Conservation (phyloP, 768 basidiomycete species). For the Lentinula boryana region DNA sequence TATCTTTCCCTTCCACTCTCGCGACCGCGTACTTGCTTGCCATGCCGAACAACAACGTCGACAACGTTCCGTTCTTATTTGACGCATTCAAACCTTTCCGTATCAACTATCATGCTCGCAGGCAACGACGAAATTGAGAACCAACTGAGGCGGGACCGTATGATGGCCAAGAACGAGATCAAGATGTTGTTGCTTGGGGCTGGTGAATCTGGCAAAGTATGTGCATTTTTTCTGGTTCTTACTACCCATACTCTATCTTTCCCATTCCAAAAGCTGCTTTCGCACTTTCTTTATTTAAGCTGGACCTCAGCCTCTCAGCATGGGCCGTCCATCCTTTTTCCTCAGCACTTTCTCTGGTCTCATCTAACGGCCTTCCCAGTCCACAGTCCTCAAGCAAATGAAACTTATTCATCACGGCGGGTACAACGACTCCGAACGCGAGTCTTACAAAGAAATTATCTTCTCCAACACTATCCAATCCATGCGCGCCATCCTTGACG, state of each 20-base stretch:
- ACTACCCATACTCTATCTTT: no score
- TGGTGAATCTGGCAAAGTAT: conserved; percentile 93
- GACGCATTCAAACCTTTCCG: neutral
- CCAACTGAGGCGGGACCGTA: conserved; percentile 83
- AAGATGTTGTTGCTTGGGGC: conserved; percentile 96
- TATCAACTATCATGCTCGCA: conserved; percentile 19
- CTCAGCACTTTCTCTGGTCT: neutral
- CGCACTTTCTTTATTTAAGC: no score
- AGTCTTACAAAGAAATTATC: conserved; percentile 94
- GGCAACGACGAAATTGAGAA: conserved; percentile 93
- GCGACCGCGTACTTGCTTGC: neutral
- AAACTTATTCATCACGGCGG: conserved; percentile 92
- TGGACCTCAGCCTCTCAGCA: neutral
- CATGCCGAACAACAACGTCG: no score
- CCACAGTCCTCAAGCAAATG: conserved; percentile 95
- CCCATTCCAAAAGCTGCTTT: no score
- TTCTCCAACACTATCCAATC: conserved; percentile 91
- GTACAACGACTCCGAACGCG: conserved; percentile 84
- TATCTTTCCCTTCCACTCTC: neutral
- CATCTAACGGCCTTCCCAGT: conserved; percentile 35
- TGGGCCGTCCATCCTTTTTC: neutral
- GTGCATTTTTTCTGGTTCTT: neutral
- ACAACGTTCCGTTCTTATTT: no score
- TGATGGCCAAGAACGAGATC: conserved; percentile 90
- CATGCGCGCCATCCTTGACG: conserved; percentile 94